Percentiles rank a stretch among this genome's conserved stretches.
phyloP scores from a whole-genome alignment of 257 asterid species.

The Przewalskia tangutica region DNA sequence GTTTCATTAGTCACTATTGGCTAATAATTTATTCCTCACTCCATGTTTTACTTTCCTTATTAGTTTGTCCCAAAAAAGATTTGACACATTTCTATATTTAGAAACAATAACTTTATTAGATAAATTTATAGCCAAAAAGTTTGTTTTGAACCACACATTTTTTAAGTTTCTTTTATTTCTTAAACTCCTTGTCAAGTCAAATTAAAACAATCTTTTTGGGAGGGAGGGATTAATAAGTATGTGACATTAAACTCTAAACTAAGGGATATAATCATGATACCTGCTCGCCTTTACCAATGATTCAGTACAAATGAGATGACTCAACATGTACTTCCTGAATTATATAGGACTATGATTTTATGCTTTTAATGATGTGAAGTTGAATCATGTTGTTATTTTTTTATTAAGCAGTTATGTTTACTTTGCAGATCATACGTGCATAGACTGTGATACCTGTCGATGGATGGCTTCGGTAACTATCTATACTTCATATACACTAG shows the following conservation, averaged over 20 bases:
- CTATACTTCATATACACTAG: neutral
- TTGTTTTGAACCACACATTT: no score
- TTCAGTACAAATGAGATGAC: neutral
- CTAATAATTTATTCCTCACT: no score
- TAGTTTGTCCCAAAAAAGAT: no score
- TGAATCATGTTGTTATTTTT: neutral
- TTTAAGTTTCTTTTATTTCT: no score
- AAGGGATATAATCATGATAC: neutral
- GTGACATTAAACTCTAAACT: neutral
- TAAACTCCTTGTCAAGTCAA: no score
- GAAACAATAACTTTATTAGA: no score
- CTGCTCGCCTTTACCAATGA: neutral
- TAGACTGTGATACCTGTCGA: conserved; percentile 4
- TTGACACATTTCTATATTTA: no score
- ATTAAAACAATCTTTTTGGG: no score
- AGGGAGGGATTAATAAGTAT: neutral
- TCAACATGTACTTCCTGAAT: neutral
- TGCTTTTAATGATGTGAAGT: neutral
- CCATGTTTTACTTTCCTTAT: no score
- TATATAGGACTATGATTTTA: neutral
- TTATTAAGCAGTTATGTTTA: neutral
- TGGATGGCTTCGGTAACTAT: neutral
- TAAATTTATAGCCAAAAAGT: no score
- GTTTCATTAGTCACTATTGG: neutral
- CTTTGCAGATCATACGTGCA: conserved; percentile 4